These are phyloP conservation scores for Lippia alba DNA, from an alignment of 305 asterid genomes.

Conservation along the genomic window DNA sequence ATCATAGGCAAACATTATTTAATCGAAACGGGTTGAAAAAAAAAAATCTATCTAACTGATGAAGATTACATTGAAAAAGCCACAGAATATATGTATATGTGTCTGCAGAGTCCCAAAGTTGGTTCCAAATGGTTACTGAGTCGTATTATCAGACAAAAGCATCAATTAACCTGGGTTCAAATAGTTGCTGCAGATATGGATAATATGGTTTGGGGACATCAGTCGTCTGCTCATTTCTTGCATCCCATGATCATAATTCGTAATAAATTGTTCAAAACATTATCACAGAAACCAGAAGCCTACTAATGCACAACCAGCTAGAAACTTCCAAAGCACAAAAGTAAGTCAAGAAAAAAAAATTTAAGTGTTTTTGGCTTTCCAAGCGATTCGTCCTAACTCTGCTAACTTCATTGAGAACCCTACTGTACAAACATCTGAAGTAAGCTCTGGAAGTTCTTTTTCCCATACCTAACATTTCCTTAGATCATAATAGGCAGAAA, in stretches of 20 bases:
- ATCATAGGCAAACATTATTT: no score
- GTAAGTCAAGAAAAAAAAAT: neutral
- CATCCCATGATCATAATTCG: slow-evolving; percentile 8
- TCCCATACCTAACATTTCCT: neutral
- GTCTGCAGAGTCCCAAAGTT: neutral
- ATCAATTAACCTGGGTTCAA: neutral
- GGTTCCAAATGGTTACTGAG: neutral
- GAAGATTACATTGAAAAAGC: neutral
- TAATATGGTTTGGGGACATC: neutral
- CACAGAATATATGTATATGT: neutral
- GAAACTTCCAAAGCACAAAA: neutral
- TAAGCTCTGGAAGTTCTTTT: neutral
- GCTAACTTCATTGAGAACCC: neutral
- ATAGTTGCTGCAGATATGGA: slow-evolving; percentile 3
- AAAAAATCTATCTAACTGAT: neutral
- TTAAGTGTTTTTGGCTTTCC: neutral
- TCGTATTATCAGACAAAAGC: neutral
- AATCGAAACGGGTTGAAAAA: no score
- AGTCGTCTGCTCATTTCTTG: slow-evolving; percentile 9
- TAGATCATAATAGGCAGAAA: neutral
- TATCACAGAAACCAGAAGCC: slow-evolving; percentile 2
- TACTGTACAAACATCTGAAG: neutral
- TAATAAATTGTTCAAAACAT: neutral
- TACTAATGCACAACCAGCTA: neutral
- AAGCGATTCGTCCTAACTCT: neutral